Evolutionary conservation across 345 rosid genomes (phyloP).

Genomic region (Dimocarpus longan): DNA sequence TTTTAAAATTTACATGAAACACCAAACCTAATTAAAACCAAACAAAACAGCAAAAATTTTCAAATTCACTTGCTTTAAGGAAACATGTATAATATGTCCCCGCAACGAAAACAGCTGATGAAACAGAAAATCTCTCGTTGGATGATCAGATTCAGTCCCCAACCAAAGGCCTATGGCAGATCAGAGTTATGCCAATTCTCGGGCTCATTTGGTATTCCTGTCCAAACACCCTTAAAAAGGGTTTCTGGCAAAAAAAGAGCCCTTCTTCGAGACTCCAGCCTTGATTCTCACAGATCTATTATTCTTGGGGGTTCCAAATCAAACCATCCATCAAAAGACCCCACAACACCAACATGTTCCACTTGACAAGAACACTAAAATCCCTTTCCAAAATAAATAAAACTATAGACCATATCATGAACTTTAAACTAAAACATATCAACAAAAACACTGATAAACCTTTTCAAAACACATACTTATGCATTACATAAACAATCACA

Average conservation of each 20-base stretch:
- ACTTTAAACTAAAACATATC: neutral
- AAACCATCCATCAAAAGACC: conserved; percentile 16
- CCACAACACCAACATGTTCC: conserved; percentile 12
- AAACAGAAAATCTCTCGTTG: conserved; percentile 10
- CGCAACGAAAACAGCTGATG: conserved; percentile 7
- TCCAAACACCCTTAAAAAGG: conserved; percentile 34
- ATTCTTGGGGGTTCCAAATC: conserved; percentile 15
- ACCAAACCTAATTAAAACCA: too few relatives aligned
- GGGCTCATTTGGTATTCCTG: conserved; percentile 49
- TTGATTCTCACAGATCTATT: conserved; percentile 36
- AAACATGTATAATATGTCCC: neutral
- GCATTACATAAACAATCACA: neutral
- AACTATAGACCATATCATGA: too few relatives aligned
- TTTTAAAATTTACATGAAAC: too few relatives aligned
- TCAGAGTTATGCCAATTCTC: conserved; percentile 51
- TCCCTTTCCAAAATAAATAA: neutral
- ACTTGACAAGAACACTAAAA: neutral
- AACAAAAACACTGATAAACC: neutral
- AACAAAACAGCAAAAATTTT: too few relatives aligned
- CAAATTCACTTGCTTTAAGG: neutral
- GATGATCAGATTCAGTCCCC: conserved; percentile 35
- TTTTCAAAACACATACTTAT: neutral
- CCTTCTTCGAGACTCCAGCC: conserved; percentile 61
- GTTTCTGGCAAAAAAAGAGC: conserved; percentile 32
- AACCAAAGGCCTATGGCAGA: conserved; percentile 70